Evolutionary conservation across 768 basidiomycete species (phyloP).

Genomic region (Suillus brevipes): DNA sequence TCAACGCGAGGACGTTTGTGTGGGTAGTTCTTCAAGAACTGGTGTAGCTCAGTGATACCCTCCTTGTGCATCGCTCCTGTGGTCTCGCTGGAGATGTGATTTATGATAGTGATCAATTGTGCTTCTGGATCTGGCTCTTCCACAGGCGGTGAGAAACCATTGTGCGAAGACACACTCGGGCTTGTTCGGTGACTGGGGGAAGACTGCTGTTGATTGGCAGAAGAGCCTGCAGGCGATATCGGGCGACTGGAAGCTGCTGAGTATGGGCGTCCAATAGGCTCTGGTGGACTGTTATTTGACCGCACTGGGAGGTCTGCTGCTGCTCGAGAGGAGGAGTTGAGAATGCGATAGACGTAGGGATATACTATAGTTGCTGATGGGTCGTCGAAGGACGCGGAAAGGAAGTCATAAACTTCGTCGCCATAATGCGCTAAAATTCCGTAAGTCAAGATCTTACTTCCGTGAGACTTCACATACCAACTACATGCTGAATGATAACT

Average conservation of each 20-base stretch:
- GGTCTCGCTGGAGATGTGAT: slow-evolving; percentile 85
- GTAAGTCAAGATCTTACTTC: slow-evolving; percentile 14
- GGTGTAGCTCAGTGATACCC: slow-evolving; percentile 91
- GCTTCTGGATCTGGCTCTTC: slow-evolving; percentile 89
- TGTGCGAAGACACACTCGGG: slow-evolving; percentile 63
- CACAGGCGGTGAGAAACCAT: slow-evolving; percentile 51
- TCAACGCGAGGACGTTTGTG: slow-evolving; percentile 81
- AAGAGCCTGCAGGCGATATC: slow-evolving; percentile 69
- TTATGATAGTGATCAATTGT: slow-evolving; percentile 78
- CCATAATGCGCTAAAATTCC: slow-evolving; percentile 67
- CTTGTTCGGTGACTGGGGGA: slow-evolving; percentile 68
- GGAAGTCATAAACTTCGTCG: slow-evolving; percentile 87
- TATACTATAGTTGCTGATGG: slow-evolving; percentile 98
- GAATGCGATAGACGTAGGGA: slow-evolving; percentile 89
- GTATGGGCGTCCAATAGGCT: slow-evolving; percentile 45
- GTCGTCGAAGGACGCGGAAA: slow-evolving; percentile 90
- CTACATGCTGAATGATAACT: slow-evolving; percentile 95
- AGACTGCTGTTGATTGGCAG: slow-evolving; percentile 52
- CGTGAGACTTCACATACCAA: slow-evolving; percentile 60
- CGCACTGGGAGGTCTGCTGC: slow-evolving; percentile 36
- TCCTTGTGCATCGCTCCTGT: slow-evolving; percentile 90
- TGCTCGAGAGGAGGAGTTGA: slow-evolving; percentile 63
- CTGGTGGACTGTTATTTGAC: slow-evolving; percentile 27
- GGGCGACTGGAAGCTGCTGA: slow-evolving; percentile 70
- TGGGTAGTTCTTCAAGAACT: slow-evolving; percentile 89